Percentiles rank a stretch among this genome's conserved stretches.
phyloP scores from a whole-genome alignment of 169 alveolate genomes.

The Perkinsus chesapeaki region DNA sequence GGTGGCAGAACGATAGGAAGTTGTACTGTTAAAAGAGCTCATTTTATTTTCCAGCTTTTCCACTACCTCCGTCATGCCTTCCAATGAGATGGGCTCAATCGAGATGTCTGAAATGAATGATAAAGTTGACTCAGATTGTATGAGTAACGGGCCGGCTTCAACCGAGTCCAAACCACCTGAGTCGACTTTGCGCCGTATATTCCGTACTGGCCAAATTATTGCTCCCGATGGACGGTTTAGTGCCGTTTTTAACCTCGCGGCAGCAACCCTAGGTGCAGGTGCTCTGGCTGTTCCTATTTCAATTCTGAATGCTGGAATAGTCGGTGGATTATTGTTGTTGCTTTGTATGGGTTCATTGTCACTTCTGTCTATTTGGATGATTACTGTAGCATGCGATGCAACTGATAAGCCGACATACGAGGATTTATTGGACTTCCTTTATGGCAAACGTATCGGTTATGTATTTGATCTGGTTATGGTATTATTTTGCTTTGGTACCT shows the following conservation, averaged over 20 bases:
- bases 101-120: no score
- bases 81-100: no score
- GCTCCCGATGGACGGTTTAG: constrained; percentile 3
- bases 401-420: neutral
- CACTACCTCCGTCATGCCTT: no score
- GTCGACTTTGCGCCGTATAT: neutral
- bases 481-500: neutral
- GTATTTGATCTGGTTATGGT: neutral
- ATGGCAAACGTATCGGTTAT: neutral
- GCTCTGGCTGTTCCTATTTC: neutral
- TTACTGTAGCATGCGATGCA: neutral
- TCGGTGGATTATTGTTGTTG: neutral
- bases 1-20: no score
- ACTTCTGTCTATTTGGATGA: neutral
- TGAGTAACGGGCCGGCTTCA: no score
- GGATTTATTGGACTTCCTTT: neutral
- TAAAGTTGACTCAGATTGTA: no score
- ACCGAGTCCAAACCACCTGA: neutral
- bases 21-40: no score
- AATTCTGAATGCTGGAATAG: neutral
- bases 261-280: neutral
- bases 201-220: neutral
- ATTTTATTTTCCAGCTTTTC: no score
- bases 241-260: neutral
- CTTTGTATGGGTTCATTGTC: neutral